Percentiles rank a stretch among this genome's conserved stretches.
phyloP scores from a whole-genome alignment of 352 stramenopile species.

The Phytophthora syringae region DNA sequence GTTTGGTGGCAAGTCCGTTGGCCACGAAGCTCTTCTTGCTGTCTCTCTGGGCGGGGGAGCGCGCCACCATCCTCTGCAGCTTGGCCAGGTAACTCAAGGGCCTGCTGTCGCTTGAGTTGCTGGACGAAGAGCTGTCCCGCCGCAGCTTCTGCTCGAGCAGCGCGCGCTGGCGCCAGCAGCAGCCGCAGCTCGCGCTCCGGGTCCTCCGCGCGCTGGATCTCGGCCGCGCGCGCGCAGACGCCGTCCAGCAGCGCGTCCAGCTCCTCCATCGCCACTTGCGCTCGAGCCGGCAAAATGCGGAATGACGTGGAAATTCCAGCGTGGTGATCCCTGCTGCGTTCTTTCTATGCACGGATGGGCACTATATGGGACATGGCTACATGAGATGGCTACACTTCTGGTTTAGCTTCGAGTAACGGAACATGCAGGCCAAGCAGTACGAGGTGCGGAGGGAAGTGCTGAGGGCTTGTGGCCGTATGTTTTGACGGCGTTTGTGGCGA shows the following conservation, averaged over 20 bases:
- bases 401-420: background rate
- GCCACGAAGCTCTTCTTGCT: conserved; percentile 21
- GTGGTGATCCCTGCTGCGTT: background rate
- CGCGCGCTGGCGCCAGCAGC: conserved; percentile 62
- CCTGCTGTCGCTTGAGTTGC: conserved; percentile 21
- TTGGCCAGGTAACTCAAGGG: conserved; percentile 40
- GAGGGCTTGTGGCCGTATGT: background rate
- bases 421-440: conserved; percentile 78
- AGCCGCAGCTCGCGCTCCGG: conserved; percentile 46
- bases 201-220: conserved; percentile 44
- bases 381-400: conserved; percentile 1
- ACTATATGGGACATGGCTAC: background rate
- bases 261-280: conserved; percentile 46
- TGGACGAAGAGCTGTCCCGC: conserved; percentile 24
- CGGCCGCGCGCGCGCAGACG: conserved; percentile 51
- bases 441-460: conserved; percentile 27
- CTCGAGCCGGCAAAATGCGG: background rate
- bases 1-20: conserved; percentile 7
- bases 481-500: background rate
- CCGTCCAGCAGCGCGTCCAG: conserved; percentile 65
- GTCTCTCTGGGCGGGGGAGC: conserved; percentile 8
- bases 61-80: conserved; percentile 43
- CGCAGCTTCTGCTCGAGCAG: conserved; percentile 42
- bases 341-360: background rate
- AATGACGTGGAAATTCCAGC: conserved; percentile 2